A percentile compares a stretch with the other conserved stretches of the same genome.
Conservation (phyloP, 805 yeast genomes). For the Debaryomyces tyrocola region DNA sequence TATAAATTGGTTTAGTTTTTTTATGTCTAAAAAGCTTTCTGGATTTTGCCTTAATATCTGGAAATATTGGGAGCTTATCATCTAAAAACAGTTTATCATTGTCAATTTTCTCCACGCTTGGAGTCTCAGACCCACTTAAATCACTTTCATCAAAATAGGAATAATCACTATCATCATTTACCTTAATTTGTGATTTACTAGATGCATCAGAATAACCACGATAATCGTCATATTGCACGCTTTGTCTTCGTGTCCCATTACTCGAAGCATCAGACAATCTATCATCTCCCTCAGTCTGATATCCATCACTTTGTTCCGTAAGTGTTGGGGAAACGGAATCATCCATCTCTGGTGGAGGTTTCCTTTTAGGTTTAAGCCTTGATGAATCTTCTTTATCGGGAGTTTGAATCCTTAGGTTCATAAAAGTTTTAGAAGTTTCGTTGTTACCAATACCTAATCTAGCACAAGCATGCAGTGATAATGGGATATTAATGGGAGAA, state of each 20-base stretch:
- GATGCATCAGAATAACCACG: neutral
- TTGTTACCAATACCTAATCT: constrained; percentile 23
- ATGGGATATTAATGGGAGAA: constrained; percentile 28
- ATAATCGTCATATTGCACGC: neutral
- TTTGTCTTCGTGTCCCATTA: neutral
- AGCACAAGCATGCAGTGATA: constrained; percentile 28
- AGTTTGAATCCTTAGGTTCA: constrained; percentile 1
- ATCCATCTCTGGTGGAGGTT: constrained; percentile 27
- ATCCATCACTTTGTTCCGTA: neutral
- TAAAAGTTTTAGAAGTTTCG: constrained; percentile 10
- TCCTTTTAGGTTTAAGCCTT: constrained; percentile 20
- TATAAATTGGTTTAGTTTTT: neutral
- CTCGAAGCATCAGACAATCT: neutral
- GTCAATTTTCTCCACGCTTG: neutral
- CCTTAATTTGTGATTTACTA: neutral
- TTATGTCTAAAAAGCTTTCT: neutral
- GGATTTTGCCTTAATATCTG: neutral
- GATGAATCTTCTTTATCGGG: constrained; percentile 4
- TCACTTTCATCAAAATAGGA: neutral
- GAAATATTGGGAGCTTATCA: neutral
- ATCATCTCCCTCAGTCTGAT: neutral
- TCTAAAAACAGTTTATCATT: neutral
- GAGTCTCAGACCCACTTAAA: neutral
- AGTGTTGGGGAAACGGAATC: neutral
- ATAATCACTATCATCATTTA: neutral